A percentile compares a stretch with the other conserved stretches of the same genome.
These are phyloP conservation scores for Tolypocladium amazonense DNA, from an alignment of 2,329 filamentous ascomycete species.

Conservation along the genomic window DNA sequence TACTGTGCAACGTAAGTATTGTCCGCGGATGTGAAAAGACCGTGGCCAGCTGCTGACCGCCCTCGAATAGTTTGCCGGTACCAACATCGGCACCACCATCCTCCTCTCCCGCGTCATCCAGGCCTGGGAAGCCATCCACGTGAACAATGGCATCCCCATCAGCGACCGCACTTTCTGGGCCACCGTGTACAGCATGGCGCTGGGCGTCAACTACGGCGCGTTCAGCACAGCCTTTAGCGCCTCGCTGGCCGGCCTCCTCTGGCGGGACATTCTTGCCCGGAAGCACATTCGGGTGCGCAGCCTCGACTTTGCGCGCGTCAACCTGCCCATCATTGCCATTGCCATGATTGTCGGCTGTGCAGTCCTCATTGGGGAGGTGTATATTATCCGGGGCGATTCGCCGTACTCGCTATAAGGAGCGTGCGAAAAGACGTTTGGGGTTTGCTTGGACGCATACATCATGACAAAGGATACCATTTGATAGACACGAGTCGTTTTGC, in stretches of 20 bases:
- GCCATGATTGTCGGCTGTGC: conserved; percentile 54
- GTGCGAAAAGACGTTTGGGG: background rate
- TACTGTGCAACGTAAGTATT: conserved; percentile 58
- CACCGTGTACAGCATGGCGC: conserved; percentile 63
- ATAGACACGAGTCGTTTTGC: background rate
- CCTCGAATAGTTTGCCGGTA: conserved; percentile 55
- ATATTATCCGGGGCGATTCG: conserved; percentile 26
- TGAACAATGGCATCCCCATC: conserved; percentile 33
- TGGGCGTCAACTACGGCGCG: conserved; percentile 66
- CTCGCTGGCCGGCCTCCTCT: conserved; percentile 59
- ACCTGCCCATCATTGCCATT: conserved; percentile 60
- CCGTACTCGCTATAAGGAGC: background rate
- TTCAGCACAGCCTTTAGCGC: conserved; percentile 65
- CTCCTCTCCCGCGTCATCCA: conserved; percentile 61
- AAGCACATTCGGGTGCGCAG: conserved; percentile 57
- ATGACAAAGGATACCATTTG: background rate
- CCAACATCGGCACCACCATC: conserved; percentile 68
- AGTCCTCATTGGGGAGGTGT: conserved; percentile 53
- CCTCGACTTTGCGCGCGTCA: conserved; percentile 57
- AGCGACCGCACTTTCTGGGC: conserved; percentile 60
- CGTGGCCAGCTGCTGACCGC: background rate
- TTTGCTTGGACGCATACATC: background rate
- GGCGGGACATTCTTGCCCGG: conserved; percentile 57
- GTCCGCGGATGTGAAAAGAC: background rate
- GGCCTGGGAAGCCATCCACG: conserved; percentile 53